These are phyloP conservation scores for Diutina neorugosa DNA, from an alignment of 1,139 yeast species.

Conservation along the genomic window DNA sequence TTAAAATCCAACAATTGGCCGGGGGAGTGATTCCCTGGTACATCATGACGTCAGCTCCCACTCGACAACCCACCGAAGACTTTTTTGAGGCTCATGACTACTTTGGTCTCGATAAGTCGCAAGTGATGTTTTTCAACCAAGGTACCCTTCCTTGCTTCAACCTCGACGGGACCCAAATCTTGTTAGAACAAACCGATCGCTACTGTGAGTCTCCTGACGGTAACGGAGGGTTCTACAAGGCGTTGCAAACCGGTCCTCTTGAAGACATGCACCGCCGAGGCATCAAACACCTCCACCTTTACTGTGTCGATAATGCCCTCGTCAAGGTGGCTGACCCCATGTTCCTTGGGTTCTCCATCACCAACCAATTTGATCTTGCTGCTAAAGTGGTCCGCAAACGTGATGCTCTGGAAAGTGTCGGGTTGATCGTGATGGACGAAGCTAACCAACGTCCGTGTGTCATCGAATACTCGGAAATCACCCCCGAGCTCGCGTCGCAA, in stretches of 20 bases:
- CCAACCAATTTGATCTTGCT: slow-evolving; percentile 57
- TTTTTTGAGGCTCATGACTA: slow-evolving; percentile 50
- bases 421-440: slow-evolving; percentile 71
- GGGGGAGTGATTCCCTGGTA: slow-evolving; percentile 59
- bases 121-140: slow-evolving; percentile 79
- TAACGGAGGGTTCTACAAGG: slow-evolving; percentile 92
- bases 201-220: slow-evolving; percentile 94
- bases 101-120: slow-evolving; percentile 54
- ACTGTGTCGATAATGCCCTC: slow-evolving; percentile 89
- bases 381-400: slow-evolving; percentile 94
- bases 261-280: slow-evolving; percentile 60
- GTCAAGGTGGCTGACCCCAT: slow-evolving; percentile 93
- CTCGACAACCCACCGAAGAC: slow-evolving; percentile 61
- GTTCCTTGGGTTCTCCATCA: slow-evolving; percentile 78
- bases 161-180: slow-evolving; percentile 54
- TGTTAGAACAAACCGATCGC: slow-evolving; percentile 40
- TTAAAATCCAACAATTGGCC: slow-evolving; percentile 50
- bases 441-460: slow-evolving; percentile 65
- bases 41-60: slow-evolving; percentile 93
- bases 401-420: slow-evolving; percentile 80
- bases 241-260: slow-evolving; percentile 52
- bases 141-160: slow-evolving; percentile 91
- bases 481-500: slow-evolving; percentile 58
- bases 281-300: slow-evolving; percentile 86
- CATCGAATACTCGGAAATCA: slow-evolving; percentile 88